Percentiles rank a stretch among this genome's conserved stretches.
Conservation (phyloP, 2,329 filamentous ascomycete species). For the Cercospora zeae-maydis region DNA sequence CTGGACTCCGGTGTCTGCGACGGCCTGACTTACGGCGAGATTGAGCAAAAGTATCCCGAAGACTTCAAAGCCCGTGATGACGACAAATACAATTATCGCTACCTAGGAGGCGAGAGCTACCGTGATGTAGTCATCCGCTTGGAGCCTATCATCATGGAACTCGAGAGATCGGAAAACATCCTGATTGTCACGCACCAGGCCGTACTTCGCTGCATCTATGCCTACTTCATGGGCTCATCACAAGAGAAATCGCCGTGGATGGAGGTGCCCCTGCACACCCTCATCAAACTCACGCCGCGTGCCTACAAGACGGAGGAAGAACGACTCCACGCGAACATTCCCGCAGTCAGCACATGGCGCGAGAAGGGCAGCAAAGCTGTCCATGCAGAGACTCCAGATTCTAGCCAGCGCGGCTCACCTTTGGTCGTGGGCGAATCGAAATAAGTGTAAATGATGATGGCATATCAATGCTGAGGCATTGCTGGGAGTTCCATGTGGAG, state of each 20-base stretch:
- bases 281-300: constrained; percentile 93
- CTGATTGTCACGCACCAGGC: constrained; percentile 98
- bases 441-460: not conserved
- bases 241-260: constrained; percentile 96
- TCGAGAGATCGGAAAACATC: constrained; percentile 93
- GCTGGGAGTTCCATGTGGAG: not conserved
- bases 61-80: constrained; percentile 94
- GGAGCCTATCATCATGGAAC: constrained; percentile 98
- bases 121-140: constrained; percentile 96
- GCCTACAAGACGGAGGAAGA: constrained; percentile 92
- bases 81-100: constrained; percentile 99
- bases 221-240: constrained; percentile 97
- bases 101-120: constrained; percentile 92
- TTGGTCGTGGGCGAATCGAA: constrained; percentile 19
- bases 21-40: constrained; percentile 92
- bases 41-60: constrained; percentile 84
- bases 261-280: constrained; percentile 91
- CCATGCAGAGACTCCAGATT: constrained; percentile 56
- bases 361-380: constrained; percentile 90
- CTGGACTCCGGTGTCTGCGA: constrained; percentile 96
- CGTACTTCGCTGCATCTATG: constrained; percentile 93
- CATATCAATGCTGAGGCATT: not conserved
- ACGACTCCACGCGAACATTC: constrained; percentile 83
- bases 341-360: constrained; percentile 93
- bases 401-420: constrained; percentile 20